Conservation (phyloP, 805 yeast species). For the Tetrapisispora iriomotensis region DNA sequence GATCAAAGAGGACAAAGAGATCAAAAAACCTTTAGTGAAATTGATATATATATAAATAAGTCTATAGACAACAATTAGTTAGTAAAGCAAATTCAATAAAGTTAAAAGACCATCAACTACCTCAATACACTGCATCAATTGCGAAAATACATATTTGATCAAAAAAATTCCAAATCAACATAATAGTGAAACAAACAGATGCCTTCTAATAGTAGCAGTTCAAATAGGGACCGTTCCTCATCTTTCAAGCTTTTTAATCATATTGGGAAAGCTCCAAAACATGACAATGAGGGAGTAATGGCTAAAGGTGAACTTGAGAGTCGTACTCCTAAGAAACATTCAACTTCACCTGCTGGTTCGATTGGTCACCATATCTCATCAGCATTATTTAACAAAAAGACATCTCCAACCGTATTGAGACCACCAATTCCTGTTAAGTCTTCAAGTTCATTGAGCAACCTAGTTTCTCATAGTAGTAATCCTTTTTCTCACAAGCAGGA, state of each 20-base stretch:
- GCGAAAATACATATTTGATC: no score
- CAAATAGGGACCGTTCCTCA: neutral
- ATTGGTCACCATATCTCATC: slow-evolving; percentile 15
- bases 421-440: slow-evolving; percentile 13
- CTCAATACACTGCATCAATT: no score
- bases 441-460: slow-evolving; percentile 18
- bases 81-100: no score
- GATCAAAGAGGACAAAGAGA: no score
- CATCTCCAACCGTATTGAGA: slow-evolving; percentile 6
- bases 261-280: neutral
- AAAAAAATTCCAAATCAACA: no score
- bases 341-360: slow-evolving; percentile 2
- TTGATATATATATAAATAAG: no score
- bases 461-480: slow-evolving; percentile 24
- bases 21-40: no score
- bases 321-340: neutral
- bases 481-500: slow-evolving; percentile 26
- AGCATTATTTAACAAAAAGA: slow-evolving; percentile 16
- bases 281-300: neutral
- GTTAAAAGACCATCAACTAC: no score
- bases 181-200: no score
- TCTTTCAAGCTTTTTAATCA: slow-evolving; percentile 1
- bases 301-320: neutral
- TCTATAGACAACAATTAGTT: no score
- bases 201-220: neutral